Base-by-base conservation (phyloP, 2,329 filamentous ascomycete species). In the Cytospora leucostoma region DNA sequence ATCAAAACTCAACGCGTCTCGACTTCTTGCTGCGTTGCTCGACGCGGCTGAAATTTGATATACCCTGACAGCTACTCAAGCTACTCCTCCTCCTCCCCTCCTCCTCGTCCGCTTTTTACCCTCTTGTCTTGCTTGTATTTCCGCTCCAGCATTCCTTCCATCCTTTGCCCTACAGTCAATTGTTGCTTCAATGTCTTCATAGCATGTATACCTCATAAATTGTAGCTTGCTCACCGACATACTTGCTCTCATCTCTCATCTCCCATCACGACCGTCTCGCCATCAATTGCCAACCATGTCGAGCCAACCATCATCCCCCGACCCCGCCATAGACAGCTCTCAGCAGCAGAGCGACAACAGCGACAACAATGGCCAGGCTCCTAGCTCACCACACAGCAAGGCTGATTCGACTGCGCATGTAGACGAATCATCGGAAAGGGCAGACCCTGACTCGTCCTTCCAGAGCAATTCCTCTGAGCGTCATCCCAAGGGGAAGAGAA, bases 401-500 rank as follows among this genome's bases (percentile, higher is more conserved):
- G 40, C 56, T 21, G 54, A 58, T 37, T 65, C 65, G 3, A 53
- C 53, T 10, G 56, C 63, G 13, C 63, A 61, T 15, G 21, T 56
- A 19, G 62, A 60, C 21, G 62, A 64, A 27, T 21, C 56, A 27
- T 34, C 40, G 34, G 53, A 66, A 19, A 59, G 37, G 34, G 40
- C 13, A n/a, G 64, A 64, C 19, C 33, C 62, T 33, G 64, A 66
- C 38, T 64, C 61, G 15, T 65, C 63, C 17, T 62, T 63, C 56
- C 59, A 60, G 63, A 66, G 63, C 63, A 65, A 60, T 38, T 57
- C 66, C 15, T 60, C 59, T 32, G 75, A 78, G 64, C 76, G 78
- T 50, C 84, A 85, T 67, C 83, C 84, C 67, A 85, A 84, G 75
- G 82, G 80, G 68, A 86, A 84, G 78, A 79, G 85, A 76, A 88